Base-by-base conservation (phyloP, 2,329 filamentous ascomycete genomes). In the Exserohilum rostratum region DNA sequence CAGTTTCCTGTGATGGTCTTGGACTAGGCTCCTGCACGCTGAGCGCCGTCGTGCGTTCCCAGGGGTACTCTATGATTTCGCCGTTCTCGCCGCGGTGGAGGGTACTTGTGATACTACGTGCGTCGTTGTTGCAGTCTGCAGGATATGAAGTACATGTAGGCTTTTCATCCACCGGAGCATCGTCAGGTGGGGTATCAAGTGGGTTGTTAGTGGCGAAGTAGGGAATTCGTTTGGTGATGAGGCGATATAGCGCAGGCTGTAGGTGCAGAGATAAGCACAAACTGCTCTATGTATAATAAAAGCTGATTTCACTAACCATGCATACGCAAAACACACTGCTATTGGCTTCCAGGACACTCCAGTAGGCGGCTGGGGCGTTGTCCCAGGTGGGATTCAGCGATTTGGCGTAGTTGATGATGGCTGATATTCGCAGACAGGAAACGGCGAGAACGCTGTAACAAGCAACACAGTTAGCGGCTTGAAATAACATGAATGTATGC, bases 381-480 rank as follows among this genome's bases (percentile, higher is more conserved):
- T 52, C 33, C 42, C 34, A 52, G 7, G 49, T 52, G 17, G 49
- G 34, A 12, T 52, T 52, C 7, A 40, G 22, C 4, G 42, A 52
- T 17, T 46, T 31, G 18, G 61, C 34, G 15, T 18, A 35, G 7
- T 35, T 35, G 7, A 35, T 35, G 15, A 35, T 18, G 6, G 34
- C 15, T 9, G 3, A 10, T 20, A 30, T 30, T 11, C 15, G 39
- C 5, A 43, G 6, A 17, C 27, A 30, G 6, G 27, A 17, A 13
- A 29, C 25, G 9, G 15, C 15, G n/a, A 30, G 27, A 25, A 43
- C 17, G 15, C n/a, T 17, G 15, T 5, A 29, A 31, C 6, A 30
- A 6, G 5, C 29, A 12, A 7, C 3, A 43, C 13, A 18, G 11
- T 17, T 43, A 31, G 15, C 3, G 5, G 13, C 3, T 2, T 7